phyloP scores from a whole-genome alignment of 179 eudicot genomes.

The Dionaea muscipula region DNA sequence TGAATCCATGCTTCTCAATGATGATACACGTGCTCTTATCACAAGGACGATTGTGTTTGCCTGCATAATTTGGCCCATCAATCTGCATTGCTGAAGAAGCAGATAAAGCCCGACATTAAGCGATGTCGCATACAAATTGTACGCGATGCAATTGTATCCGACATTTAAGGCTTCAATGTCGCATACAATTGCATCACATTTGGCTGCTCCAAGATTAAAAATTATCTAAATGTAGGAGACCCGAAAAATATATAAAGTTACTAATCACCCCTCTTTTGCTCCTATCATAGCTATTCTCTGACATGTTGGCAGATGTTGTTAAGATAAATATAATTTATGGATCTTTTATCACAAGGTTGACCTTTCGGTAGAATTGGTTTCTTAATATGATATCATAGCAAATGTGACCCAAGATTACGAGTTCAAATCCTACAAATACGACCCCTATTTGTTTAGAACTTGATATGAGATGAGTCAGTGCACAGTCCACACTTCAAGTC shows the following conservation, averaged over 20 bases:
- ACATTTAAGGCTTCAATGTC: not conserved
- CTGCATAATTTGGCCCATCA: slow-evolving; percentile 1
- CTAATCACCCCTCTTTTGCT: slow-evolving; percentile 17
- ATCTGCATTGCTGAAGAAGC: slow-evolving; percentile 13
- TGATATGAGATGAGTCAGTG: too few species aligned
- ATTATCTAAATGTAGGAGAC: too few species aligned
- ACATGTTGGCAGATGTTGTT: slow-evolving; percentile 11
- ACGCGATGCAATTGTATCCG: not conserved
- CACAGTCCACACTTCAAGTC: too few species aligned
- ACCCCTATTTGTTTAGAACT: too few species aligned
- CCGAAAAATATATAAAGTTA: not conserved
- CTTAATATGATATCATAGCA: too few species aligned
- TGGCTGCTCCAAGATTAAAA: too few species aligned
- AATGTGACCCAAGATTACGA: too few species aligned
- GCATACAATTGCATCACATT: too few species aligned
- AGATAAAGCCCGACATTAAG: slow-evolving; percentile 19
- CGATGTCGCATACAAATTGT: not conserved
- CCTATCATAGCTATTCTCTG: slow-evolving; percentile 17
- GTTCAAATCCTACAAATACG: too few species aligned
- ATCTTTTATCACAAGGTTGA: too few species aligned
- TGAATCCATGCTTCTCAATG: slow-evolving; percentile 14
- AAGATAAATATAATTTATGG: too few species aligned
- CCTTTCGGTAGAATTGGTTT: too few species aligned
- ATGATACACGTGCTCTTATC: slow-evolving; percentile 6
- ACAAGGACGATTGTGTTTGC: slow-evolving; percentile 4